phyloP scores from a whole-genome alignment of 1,284 basidiomycete genomes.

The Chondrostereum purpureum region DNA sequence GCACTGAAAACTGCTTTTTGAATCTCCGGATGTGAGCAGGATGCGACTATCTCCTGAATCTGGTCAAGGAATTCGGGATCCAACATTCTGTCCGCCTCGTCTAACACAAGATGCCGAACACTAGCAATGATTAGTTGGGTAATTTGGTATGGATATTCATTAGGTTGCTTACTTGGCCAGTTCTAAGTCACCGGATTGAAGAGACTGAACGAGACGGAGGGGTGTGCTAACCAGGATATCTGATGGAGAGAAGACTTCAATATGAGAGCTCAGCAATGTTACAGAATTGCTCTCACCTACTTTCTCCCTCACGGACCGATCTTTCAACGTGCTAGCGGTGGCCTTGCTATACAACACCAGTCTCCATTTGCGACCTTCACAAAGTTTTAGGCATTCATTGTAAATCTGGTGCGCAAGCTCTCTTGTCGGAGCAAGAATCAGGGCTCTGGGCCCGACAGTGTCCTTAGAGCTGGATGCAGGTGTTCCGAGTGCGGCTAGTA shows the following conservation, averaged over 20 bases:
- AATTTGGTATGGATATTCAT: neutral
- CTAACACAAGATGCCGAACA: constrained; percentile 78
- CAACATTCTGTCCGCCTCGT: constrained; percentile 89
- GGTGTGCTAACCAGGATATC: constrained; percentile 83
- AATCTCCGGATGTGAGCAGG: constrained; percentile 67
- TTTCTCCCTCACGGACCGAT: constrained; percentile 65
- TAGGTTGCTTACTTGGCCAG: constrained; percentile 56
- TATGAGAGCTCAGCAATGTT: neutral
- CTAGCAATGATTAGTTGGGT: constrained; percentile 31
- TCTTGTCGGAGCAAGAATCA: constrained; percentile 88
- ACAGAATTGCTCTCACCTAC: constrained; percentile 47
- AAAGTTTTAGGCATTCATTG: constrained; percentile 84
- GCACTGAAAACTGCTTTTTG: constrained; percentile 94
- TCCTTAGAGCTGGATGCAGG: constrained; percentile 48
- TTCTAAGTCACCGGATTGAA: constrained; percentile 63
- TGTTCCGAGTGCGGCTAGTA: constrained; percentile 60
- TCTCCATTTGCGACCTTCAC: constrained; percentile 79
- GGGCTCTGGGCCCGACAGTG: constrained; percentile 63
- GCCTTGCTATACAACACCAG: constrained; percentile 82
- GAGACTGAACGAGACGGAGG: constrained; percentile 65
- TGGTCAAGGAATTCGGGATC: constrained; percentile 87
- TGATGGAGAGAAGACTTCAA: constrained; percentile 4
- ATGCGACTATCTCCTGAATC: constrained; percentile 81
- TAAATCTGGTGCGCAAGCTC: constrained; percentile 97
- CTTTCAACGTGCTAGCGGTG: constrained; percentile 65